These are phyloP conservation scores for Dendrobium nobile DNA, from an alignment of 106 monocot species.

Conservation along the genomic window DNA sequence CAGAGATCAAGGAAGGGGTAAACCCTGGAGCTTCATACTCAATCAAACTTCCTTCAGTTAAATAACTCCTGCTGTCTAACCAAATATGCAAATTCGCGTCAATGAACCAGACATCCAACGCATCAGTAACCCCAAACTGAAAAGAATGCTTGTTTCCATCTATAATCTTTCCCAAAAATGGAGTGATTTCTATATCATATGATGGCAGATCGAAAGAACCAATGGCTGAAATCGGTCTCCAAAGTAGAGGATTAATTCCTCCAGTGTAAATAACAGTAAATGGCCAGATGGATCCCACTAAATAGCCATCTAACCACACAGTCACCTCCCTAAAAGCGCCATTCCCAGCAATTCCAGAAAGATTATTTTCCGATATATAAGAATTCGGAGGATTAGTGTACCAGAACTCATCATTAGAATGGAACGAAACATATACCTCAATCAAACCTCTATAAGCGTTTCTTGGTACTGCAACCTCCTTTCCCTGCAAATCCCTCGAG, in stretches of 20 bases:
- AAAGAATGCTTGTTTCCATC: constrained; percentile 63
- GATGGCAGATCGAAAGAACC: constrained; percentile 77
- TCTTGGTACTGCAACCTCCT: constrained; percentile 36
- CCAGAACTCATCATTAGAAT: constrained; percentile 77
- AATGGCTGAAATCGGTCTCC: constrained; percentile 78
- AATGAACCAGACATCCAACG: constrained; percentile 57
- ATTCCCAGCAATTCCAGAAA: constrained; percentile 36
- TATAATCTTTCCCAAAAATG: constrained; percentile 58
- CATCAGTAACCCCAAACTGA: constrained; percentile 59
- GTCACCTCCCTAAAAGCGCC: constrained; percentile 71
- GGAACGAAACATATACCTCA: constrained; percentile 71
- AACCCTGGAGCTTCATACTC: constrained; percentile 34
- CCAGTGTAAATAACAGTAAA: constrained; percentile 86
- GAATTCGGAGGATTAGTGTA: constrained; percentile 62
- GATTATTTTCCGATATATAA: constrained; percentile 48
- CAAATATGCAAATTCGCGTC: constrained; percentile 98
- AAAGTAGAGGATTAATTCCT: constrained; percentile 76
- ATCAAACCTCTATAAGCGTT: constrained; percentile 72
- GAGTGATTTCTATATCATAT: constrained; percentile 80
- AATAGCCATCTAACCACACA: constrained; percentile 35
- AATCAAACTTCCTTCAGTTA: constrained; percentile 47
- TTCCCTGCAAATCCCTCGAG: constrained; percentile 36
- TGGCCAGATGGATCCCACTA: constrained; percentile 74
- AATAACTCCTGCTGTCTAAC: constrained; percentile 52
- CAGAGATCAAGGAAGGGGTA: constrained; percentile 20